A percentile compares a stretch with the other conserved stretches of the same genome.
These are phyloP conservation scores for Gryganskiella cystojenkinii DNA, from an alignment of 192 early-diverging fungal genomes.

Conservation along the genomic window DNA sequence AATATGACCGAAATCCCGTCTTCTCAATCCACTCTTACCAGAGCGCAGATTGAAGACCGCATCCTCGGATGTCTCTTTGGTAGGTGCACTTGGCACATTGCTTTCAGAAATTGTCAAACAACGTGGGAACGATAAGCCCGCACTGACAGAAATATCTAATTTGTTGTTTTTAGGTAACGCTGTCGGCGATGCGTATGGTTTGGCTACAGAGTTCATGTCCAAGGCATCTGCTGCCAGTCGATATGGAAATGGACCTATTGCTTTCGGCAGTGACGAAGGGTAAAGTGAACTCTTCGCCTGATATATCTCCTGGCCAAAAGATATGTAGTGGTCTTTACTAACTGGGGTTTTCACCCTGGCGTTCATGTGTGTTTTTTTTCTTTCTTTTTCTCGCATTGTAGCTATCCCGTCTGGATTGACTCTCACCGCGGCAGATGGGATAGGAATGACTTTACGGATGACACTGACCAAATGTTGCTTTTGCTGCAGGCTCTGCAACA, in stretches of 20 bases:
- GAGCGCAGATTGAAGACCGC: slow-evolving; percentile 24
- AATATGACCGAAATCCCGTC: background rate
- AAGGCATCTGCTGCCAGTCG: slow-evolving; percentile 45
- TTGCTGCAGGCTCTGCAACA: slow-evolving; percentile 62
- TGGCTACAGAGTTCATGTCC: slow-evolving; percentile 73
- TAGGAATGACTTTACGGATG: slow-evolving; percentile 60
- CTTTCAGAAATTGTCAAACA: too few species aligned
- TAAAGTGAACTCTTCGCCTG: background rate
- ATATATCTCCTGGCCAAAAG: too few species aligned
- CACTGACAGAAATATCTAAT: too few species aligned
- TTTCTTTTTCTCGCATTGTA: background rate
- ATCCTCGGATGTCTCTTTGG: slow-evolving; percentile 27
- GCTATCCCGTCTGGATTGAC: slow-evolving; percentile 51
- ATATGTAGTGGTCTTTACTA: too few species aligned
- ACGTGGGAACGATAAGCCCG: too few species aligned
- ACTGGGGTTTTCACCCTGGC: too few species aligned
- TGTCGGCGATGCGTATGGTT: slow-evolving; percentile 70
- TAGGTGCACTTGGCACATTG: too few species aligned
- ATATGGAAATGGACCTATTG: slow-evolving; percentile 70
- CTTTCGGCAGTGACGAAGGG: slow-evolving; percentile 63
- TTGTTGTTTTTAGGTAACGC: slow-evolving; percentile 60
- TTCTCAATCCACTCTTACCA: slow-evolving; percentile 11
- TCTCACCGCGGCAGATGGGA: slow-evolving; percentile 53
- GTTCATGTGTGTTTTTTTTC: background rate
- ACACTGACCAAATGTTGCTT: slow-evolving; percentile 69